These are phyloP conservation scores for Ploettnerulaceae sp. DNA, from an alignment of 2,329 filamentous ascomycete species.

Conservation along the genomic window DNA sequence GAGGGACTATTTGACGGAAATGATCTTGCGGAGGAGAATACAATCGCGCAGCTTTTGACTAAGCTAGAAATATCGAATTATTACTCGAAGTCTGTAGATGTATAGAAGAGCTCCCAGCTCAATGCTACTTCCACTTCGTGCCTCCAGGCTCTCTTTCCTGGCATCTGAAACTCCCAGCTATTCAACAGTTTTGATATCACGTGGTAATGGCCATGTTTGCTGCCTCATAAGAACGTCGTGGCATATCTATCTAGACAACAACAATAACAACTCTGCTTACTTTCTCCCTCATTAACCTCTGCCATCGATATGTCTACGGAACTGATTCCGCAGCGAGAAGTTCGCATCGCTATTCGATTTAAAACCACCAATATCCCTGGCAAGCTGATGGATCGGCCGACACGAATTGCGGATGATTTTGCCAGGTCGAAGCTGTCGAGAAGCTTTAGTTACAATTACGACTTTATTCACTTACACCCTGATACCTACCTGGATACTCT, in stretches of 20 bases:
- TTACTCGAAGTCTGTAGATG: slow-evolving; percentile 40
- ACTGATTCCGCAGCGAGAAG: slow-evolving; percentile 2
- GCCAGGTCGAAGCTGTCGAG: slow-evolving; percentile 6
- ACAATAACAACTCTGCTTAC: too few relatives aligned
- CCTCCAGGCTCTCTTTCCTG: too few relatives aligned
- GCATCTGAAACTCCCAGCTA: too few relatives aligned
- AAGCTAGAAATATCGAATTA: slow-evolving; percentile 68
- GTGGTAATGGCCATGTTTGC: too few relatives aligned
- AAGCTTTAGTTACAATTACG: slow-evolving; percentile 3
- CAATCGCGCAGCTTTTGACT: slow-evolving; percentile 62
- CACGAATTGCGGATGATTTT: slow-evolving; percentile 8
- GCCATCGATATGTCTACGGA: too few relatives aligned
- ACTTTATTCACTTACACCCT: slow-evolving; percentile 4
- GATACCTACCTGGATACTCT: slow-evolving; percentile 6
- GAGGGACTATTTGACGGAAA: slow-evolving; percentile 35
- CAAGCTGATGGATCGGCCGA: neutral
- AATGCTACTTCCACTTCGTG: too few relatives aligned
- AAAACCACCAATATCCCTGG: slow-evolving; percentile 8
- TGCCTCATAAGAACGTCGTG: too few relatives aligned
- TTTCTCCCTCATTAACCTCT: too few relatives aligned
- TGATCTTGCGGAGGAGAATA: slow-evolving; percentile 46
- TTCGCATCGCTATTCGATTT: slow-evolving; percentile 9
- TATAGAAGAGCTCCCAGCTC: too few relatives aligned
- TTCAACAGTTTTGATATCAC: too few relatives aligned
- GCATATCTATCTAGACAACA: too few relatives aligned